phyloP scores from a whole-genome alignment of 2,329 filamentous ascomycete species.

The Talaromyces islandicus region DNA sequence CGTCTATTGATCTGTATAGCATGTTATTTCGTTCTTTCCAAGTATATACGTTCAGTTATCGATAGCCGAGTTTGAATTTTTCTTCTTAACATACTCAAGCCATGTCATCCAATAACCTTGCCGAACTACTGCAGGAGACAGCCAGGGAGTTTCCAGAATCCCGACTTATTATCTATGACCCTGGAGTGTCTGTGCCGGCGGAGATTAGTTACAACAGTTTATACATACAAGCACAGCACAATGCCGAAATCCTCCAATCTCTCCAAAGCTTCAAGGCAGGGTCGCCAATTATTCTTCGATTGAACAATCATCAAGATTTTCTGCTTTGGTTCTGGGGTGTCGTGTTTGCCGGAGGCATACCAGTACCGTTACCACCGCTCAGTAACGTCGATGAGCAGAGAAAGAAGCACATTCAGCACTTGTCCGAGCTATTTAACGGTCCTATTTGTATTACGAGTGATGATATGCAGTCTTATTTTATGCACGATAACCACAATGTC shows the following conservation, averaged over 20 bases:
- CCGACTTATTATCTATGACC: background rate
- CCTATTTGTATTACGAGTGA: conserved; percentile 11
- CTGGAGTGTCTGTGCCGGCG: background rate
- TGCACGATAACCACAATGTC: background rate
- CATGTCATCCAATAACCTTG: background rate
- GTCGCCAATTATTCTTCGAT: conserved; percentile 14
- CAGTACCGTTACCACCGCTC: conserved; percentile 27
- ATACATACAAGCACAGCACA: background rate
- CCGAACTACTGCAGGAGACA: background rate
- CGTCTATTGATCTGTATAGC: background rate
- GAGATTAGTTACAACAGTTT: background rate
- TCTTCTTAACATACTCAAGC: background rate
- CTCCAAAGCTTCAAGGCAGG: background rate
- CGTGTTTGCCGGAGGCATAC: conserved; percentile 24
- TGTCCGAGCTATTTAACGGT: conserved; percentile 16
- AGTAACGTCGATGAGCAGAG: conserved; percentile 20
- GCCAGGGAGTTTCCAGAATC: background rate
- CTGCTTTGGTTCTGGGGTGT: conserved; percentile 34
- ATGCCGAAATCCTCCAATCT: background rate
- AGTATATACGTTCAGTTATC: background rate
- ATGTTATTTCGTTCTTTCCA: background rate
- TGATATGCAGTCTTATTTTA: background rate
- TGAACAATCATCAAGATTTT: conserved; percentile 26
- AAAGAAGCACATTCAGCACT: conserved; percentile 19
- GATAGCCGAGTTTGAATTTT: background rate